Conservation (phyloP, 2,329 filamentous ascomycete genomes). For the Furcasterigmium furcatum region DNA sequence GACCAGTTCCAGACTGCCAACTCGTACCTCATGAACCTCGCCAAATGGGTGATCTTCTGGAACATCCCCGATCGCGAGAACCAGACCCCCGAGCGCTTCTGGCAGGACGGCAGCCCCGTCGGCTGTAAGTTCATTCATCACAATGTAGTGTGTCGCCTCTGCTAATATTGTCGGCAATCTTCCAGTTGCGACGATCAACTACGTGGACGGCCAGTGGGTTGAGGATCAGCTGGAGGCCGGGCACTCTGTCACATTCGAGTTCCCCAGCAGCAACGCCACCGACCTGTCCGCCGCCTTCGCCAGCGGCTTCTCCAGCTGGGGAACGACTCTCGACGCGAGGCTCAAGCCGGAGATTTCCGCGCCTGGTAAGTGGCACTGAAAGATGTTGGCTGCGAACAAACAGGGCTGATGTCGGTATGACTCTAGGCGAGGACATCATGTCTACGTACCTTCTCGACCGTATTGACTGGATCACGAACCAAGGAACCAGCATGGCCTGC, state of each 20-base stretch:
- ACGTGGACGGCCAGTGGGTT: conserved; percentile 5
- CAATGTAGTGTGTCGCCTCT: no score
- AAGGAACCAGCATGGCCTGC: conserved; percentile 14
- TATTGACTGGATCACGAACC: conserved; percentile 7
- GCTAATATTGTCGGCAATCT: neutral
- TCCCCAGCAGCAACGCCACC: neutral
- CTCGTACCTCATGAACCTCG: conserved; percentile 3
- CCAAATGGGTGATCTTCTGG: conserved; percentile 8
- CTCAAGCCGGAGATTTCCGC: conserved; percentile 52
- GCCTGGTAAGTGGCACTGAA: conserved; percentile 36
- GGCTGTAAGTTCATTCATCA: conserved; percentile 4
- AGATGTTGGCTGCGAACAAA: neutral
- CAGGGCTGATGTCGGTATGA: neutral
- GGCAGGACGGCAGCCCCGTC: conserved; percentile 2
- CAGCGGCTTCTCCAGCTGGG: conserved; percentile 50
- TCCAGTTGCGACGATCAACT: conserved; percentile 4
- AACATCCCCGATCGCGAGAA: conserved; percentile 1
- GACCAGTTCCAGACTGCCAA: neutral
- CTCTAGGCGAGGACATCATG: conserved; percentile 30
- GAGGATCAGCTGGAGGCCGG: conserved; percentile 2
- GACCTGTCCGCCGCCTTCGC: neutral
- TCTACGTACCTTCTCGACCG: conserved; percentile 4
- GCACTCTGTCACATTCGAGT: conserved; percentile 1
- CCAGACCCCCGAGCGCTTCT: conserved; percentile 3
- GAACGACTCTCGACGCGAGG: conserved; percentile 56